Conservation (phyloP, 75 land plant species). For the Ceratopteris richardii region DNA sequence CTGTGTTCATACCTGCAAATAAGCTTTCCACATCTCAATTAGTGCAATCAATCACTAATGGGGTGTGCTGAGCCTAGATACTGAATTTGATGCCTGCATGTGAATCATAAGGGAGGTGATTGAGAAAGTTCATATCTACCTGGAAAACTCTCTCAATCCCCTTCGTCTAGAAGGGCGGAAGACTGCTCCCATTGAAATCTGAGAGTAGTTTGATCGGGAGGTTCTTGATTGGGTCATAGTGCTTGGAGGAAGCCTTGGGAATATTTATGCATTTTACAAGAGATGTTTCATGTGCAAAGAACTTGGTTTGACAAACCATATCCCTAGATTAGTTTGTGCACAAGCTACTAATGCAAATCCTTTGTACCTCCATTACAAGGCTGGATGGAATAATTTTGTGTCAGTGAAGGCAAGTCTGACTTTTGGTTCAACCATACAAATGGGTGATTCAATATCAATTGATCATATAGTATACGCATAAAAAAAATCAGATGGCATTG, state of each 20-base stretch:
- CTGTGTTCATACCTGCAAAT: conserved; percentile 83
- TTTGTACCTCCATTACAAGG: conserved; percentile 56
- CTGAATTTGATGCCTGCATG: conserved; percentile 96
- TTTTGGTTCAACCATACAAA: conserved; percentile 91
- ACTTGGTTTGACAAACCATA: conserved; percentile 62
- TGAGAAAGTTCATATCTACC: no score
- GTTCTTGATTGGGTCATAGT: conserved; percentile 97
- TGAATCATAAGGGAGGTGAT: conserved; percentile 81
- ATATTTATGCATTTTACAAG: conserved; percentile 90
- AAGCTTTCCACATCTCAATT: conserved; percentile 74
- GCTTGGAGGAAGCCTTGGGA: conserved; percentile 87
- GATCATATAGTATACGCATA: conserved; percentile 80
- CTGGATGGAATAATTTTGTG: no score
- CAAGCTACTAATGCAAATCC: conserved; percentile 95
- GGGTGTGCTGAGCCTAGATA: conserved; percentile 78
- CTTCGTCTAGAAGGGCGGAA: conserved; percentile 77
- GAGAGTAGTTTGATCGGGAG: conserved; percentile 92
- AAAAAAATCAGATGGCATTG: conserved; percentile 58
- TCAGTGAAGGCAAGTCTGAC: conserved; percentile 59
- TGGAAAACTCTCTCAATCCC: conserved; percentile 78
- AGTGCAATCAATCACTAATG: conserved; percentile 82
- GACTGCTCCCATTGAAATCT: conserved; percentile 82
- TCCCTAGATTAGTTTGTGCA: conserved; percentile 83
- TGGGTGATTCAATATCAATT: conserved; percentile 83
- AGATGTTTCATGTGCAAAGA: conserved; percentile 83